Conservation (phyloP, 2,329 filamentous ascomycete genomes). For the Sclerotinia sclerotiorum region DNA sequence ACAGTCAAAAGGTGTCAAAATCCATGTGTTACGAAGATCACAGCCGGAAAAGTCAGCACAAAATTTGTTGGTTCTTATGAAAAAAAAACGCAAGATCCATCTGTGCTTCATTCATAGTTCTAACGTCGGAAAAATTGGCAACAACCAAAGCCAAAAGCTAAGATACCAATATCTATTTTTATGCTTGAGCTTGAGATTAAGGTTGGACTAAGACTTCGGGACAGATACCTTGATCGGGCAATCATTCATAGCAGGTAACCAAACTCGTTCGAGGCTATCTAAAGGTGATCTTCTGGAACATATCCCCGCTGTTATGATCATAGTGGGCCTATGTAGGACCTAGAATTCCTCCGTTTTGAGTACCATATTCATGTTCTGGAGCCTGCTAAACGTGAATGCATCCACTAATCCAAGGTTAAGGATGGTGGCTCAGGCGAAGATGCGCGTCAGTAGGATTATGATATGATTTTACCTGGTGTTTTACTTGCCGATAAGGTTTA, state of each 20-base stretch:
- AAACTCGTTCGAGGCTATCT: neutral
- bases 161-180: neutral
- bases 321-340: neutral
- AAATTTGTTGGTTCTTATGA: neutral
- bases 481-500: neutral
- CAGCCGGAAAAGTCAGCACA: neutral
- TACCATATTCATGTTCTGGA: neutral
- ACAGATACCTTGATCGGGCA: neutral
- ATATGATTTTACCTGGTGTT: neutral
- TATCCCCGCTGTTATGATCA: neutral
- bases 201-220: too few relatives aligned
- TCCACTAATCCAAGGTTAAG: neutral
- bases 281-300: neutral
- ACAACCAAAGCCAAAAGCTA: neutral
- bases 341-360: neutral
- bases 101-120: neutral
- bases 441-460: constrained; percentile 6
- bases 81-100: neutral
- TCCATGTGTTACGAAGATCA: neutral
- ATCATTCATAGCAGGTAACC: neutral
- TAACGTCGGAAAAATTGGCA: too few relatives aligned
- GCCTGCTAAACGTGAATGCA: neutral
- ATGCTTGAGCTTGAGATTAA: neutral
- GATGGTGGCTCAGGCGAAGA: neutral
- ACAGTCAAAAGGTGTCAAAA: neutral